Conservation (phyloP, 305 asterid species). For the Fraxinus greggii region DNA sequence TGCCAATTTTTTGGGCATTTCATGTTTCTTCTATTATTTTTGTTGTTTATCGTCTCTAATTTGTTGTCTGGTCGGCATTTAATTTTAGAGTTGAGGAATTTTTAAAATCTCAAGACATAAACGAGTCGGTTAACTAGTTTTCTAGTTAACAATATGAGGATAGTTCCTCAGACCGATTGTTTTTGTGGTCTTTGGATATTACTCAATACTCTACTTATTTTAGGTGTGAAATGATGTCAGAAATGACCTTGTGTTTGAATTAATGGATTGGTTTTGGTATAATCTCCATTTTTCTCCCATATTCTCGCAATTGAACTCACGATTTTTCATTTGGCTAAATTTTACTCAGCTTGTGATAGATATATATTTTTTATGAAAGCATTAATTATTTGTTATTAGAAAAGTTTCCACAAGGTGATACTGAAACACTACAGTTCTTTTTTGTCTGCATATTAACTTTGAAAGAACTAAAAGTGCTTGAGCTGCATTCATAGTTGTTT, state of each 20-base stretch:
- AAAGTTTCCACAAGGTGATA: background rate
- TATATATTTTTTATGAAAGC: background rate
- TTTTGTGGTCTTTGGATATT: conserved; percentile 26
- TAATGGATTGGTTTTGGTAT: conserved; percentile 19
- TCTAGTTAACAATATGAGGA: conserved; percentile 8
- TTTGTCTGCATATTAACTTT: background rate
- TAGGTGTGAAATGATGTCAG: conserved; percentile 15
- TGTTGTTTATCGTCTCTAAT: background rate
- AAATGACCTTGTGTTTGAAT: conserved; percentile 24
- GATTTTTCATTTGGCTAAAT: background rate
- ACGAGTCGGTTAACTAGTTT: conserved; percentile 12
- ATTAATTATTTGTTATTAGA: background rate
- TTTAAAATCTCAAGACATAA: conserved; percentile 9
- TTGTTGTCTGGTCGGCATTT: conserved; percentile 14
- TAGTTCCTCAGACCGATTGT: conserved; percentile 21
- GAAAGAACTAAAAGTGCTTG: background rate
- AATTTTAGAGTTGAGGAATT: conserved; percentile 4
- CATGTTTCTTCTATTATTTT: conserved; percentile 1
- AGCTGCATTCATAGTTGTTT: background rate
- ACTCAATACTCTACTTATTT: conserved; percentile 2
- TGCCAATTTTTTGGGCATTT: conserved; percentile 35
- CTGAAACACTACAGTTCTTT: background rate
- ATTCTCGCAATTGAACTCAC: background rate
- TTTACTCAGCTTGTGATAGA: background rate
- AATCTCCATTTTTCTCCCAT: conserved; percentile 2